phyloP scores from a whole-genome alignment of 2,329 filamentous ascomycete genomes.

The Periconia digitata region DNA sequence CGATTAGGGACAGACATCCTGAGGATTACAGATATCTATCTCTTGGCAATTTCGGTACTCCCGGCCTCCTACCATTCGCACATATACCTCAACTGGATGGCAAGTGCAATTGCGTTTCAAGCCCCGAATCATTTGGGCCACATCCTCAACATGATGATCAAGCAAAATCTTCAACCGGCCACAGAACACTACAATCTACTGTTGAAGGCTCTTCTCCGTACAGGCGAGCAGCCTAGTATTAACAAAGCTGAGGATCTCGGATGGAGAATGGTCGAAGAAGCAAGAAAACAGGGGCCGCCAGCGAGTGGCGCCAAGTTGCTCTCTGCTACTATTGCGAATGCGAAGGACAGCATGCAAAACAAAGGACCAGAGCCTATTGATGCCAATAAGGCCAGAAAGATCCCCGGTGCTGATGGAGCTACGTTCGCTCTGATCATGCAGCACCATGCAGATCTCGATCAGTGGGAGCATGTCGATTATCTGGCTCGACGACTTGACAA shows the following conservation, averaged over 20 bases:
- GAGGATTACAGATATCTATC: slow-evolving; percentile 30
- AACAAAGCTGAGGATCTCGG: slow-evolving; percentile 39
- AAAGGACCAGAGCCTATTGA: not conserved
- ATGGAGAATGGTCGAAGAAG: slow-evolving; percentile 38
- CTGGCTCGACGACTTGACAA: slow-evolving; percentile 28
- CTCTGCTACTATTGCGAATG: not conserved
- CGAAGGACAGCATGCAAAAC: not conserved
- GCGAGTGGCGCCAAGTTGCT: not conserved
- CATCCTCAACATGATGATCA: slow-evolving; percentile 75
- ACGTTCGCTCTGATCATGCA: slow-evolving; percentile 38
- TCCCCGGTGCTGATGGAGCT: slow-evolving; percentile 29
- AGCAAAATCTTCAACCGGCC: slow-evolving; percentile 66
- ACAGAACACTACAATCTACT: slow-evolving; percentile 80
- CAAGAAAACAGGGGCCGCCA: slow-evolving; percentile 1
- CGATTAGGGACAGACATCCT: slow-evolving; percentile 30
- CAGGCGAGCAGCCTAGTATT: slow-evolving; percentile 17
- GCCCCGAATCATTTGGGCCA: slow-evolving; percentile 64
- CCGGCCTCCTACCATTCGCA: slow-evolving; percentile 68
- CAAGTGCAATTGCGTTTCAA: slow-evolving; percentile 71
- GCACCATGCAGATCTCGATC: slow-evolving; percentile 27
- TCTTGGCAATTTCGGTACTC: slow-evolving; percentile 52
- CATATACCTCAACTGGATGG: slow-evolving; percentile 87
- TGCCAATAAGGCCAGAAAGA: slow-evolving; percentile 1
- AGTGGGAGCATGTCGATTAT: slow-evolving; percentile 41
- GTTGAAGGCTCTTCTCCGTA: slow-evolving; percentile 74